Conservation (phyloP, 805 yeast species). For the Suhomyces prunicola region DNA sequence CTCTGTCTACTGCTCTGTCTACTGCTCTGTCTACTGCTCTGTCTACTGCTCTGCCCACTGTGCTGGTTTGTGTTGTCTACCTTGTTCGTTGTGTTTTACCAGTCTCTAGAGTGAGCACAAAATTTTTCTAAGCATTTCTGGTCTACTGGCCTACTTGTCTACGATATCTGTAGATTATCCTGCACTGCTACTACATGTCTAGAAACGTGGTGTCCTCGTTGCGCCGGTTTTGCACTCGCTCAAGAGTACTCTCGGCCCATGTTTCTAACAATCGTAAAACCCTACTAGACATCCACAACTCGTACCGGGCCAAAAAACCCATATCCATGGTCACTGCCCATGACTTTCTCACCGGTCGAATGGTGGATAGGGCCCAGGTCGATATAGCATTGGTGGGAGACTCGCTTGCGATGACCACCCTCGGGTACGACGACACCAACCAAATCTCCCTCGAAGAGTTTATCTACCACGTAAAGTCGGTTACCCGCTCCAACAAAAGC, state of each 20-base stretch:
- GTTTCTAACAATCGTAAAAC: slow-evolving; percentile 7
- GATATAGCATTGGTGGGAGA: slow-evolving; percentile 86
- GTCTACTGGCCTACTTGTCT: too few species aligned
- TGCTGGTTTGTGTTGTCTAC: too few species aligned
- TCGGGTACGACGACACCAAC: slow-evolving; percentile 76
- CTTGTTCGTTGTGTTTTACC: too few species aligned
- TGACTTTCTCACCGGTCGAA: slow-evolving; percentile 71
- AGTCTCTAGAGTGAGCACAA: too few species aligned
- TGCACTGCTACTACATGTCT: background rate
- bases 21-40: too few species aligned
- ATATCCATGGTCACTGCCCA: slow-evolving; percentile 72
- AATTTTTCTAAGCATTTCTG: too few species aligned
- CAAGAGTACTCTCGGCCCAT: slow-evolving; percentile 9
- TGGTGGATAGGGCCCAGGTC: slow-evolving; percentile 62
- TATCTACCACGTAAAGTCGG: slow-evolving; percentile 71
- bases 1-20: too few species aligned
- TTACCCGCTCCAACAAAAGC: slow-evolving; percentile 61
- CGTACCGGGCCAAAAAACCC: slow-evolving; percentile 18
- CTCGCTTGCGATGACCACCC: slow-evolving; percentile 86
- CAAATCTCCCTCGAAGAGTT: slow-evolving; percentile 78
- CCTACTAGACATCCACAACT: slow-evolving; percentile 8
- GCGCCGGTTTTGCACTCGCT: slow-evolving; percentile 3
- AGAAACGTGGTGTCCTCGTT: background rate
- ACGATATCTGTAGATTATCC: too few species aligned
- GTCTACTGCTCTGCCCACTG: too few species aligned